Base-by-base conservation (phyloP, 2,329 filamentous ascomycete genomes). In the Aureobasidium sp. region DNA sequence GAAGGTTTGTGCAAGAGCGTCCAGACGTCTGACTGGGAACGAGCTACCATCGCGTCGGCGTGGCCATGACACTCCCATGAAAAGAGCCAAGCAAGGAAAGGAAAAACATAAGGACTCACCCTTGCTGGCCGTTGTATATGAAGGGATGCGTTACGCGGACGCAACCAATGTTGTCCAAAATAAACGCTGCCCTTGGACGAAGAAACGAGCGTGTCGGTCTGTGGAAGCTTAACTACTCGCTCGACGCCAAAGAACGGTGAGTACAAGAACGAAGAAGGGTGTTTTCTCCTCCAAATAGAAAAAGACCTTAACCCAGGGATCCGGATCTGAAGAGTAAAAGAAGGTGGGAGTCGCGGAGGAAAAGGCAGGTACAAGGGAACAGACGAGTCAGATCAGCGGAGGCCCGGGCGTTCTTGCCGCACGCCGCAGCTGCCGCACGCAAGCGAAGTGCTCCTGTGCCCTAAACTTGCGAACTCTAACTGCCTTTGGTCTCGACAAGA, bases 361-460 rank as follows among this genome's bases (percentile, higher is more conserved):
- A 49, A 59, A 50, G 57, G 57, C 57, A 59, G 57, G 57, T 59
- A 59, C 57, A 59, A 59, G 57, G 45, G 36, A 42, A 59, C 54
- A 13, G 44, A 21, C 54, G 54, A 58, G 41, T 58, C 52, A 55
- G 52, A 44, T 55, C 52, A 25, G 34, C n/a, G 39, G 39, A 39
- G 53, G 53, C 41, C 53, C n/a, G 39, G 42, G 53, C 53, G 39
- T 27, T 48, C 36, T 54, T 54, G 50, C 50, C 50, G 50, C 37
- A 54, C 50, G 36, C 50, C 50, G 34, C 34, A 37, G 34, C 34
- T 3, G 34, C 34, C 34, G 50, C 37, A 42, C 50, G 41, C 54
- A 58, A 58, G 54, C 54, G 54, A 58, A 44, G 25, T 30, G 16
- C 53, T 36, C 30, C 39, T 55, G 25, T 57, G 54, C 54, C 54